Base-by-base conservation (phyloP, 331 rosid species). In the Acacia pycnantha region DNA sequence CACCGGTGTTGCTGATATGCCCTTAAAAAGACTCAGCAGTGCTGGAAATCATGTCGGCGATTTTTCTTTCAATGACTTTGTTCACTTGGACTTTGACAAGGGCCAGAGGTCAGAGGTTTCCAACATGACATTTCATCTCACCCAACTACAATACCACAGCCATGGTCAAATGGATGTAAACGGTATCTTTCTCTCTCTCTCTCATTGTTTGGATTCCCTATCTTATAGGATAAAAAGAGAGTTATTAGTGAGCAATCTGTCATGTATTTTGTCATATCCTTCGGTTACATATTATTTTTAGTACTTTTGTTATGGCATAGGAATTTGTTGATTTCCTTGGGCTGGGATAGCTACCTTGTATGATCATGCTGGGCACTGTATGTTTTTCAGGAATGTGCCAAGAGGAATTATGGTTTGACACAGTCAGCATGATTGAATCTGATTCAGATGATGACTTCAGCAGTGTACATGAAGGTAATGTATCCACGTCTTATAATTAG, bases 341-440 rank as follows among this genome's bases (percentile, higher is more conserved):
- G 74, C 65, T 69, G 74, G 64, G 73, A 79, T 31, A 29, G 56
- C 26, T 53, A 59, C 41, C 58, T 85, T 72, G 18, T 65, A 61
- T 64, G 54, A 84, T 56, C 59, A 75, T 78, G 78, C 18, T 82
- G 16, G 78, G 9, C 5, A 3, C 37, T 53, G 31, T 7, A 50
- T 41, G 70, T 35, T 76, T 67, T 83, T 79, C 78, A 95, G 98
- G 94, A 73, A 70, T 80, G 61, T 88, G 87, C 87, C 92, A 85
- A 83, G 99, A 88, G 68, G 99, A 95, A 48, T 85, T 94, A 50
- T 95, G 98, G 98, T 95, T 89, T 79, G 99, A 95, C 87, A 89
- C 99, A 11, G 86, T 80, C 73, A 92, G 96, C 81, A 90, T 92
- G 58, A 27, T 93, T 56, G 98, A 89, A 9, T 90, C 99, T 59